These are phyloP conservation scores for Vanrija pseudolonga DNA, from an alignment of 1,284 basidiomycete genomes.

Conservation along the genomic window DNA sequence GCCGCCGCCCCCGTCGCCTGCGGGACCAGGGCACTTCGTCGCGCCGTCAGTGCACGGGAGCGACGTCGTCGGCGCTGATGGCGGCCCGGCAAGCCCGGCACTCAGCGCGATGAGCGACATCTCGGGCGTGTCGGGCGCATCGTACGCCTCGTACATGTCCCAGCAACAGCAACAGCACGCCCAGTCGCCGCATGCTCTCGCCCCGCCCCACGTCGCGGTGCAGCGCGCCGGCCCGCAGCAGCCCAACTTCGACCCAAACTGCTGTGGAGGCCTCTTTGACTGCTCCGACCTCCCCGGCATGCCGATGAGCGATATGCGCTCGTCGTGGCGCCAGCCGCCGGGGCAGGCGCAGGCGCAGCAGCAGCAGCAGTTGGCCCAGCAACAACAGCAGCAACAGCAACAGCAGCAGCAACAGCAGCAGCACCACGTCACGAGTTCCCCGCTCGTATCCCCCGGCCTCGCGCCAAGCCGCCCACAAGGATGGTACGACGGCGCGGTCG, in stretches of 20 bases:
- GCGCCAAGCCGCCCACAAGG: too few relatives aligned
- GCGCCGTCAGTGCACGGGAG: neutral
- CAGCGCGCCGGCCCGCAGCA: neutral
- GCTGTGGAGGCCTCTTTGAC: constrained; percentile 7
- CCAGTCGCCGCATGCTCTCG: neutral
- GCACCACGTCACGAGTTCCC: too few relatives aligned
- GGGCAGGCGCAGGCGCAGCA: too few relatives aligned
- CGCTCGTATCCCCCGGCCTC: too few relatives aligned
- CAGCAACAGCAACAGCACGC: neutral
- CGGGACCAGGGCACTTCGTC: neutral
- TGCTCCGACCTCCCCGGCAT: neutral
- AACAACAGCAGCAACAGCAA: too few relatives aligned
- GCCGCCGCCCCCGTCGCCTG: too few relatives aligned
- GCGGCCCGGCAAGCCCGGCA: neutral
- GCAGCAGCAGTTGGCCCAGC: too few relatives aligned
- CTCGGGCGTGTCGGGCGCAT: too few relatives aligned
- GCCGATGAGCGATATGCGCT: neutral
- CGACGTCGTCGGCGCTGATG: neutral
- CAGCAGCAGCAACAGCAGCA: too few relatives aligned
- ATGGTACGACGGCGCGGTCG: too few relatives aligned
- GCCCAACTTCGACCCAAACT: neutral
- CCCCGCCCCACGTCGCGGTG: neutral
- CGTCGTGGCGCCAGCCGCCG: too few relatives aligned
- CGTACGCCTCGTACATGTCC: too few relatives aligned
- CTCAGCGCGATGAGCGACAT: neutral